Base-by-base conservation (phyloP, 768 basidiomycete species). In the Tubosaeta sp. region DNA sequence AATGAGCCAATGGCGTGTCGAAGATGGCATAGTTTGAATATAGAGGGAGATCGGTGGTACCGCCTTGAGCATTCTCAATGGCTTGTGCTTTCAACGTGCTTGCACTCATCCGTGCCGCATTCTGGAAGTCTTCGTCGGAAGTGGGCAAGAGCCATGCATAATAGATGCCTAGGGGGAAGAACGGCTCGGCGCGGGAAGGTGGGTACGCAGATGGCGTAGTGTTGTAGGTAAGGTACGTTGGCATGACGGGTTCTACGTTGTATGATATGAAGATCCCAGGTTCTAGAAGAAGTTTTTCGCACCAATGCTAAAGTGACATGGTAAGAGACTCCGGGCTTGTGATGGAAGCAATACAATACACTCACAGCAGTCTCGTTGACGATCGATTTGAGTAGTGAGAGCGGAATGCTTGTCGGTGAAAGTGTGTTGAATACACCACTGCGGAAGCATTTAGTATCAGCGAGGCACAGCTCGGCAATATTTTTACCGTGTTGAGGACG, bases 21-120 rank as follows among this genome's bases (percentile, higher is more conserved):
- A 59, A 70, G 1, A 80, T 67, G 1, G 81, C 80, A 55, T 81
- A 83, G 59, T 85, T 84, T 10, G 72, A 69, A 56, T 86, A 83
- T 25, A 71, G 39, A 3, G 75, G 55, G 5, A 69, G 74, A 24
- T 70, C 58, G 8, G 53, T 59, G 12, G 73, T 48, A 40, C 68
- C 60, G 8, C 3, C 27, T 59, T 80, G 77, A 10, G 77, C 80
- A 22, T 73, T 70, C 18, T 59, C 59, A 7, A 71, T 56, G 3
- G 77, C 77, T n/a, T 72, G 65, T 11, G 64, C 48, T 6, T 62
- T 66, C 40, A 83, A 66, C 2, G 66, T 67, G 0, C 54, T 67
- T 0, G 73, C 66, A 49, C 71, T 77, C 19, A 67, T 51, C n/a
- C 62, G 59, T 4, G 65, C 61, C 1, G 77, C 73, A 18, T 69